These are phyloP conservation scores for Ensete ventricosum DNA, from an alignment of 176 grass and related monocot species.

Conservation along the genomic window DNA sequence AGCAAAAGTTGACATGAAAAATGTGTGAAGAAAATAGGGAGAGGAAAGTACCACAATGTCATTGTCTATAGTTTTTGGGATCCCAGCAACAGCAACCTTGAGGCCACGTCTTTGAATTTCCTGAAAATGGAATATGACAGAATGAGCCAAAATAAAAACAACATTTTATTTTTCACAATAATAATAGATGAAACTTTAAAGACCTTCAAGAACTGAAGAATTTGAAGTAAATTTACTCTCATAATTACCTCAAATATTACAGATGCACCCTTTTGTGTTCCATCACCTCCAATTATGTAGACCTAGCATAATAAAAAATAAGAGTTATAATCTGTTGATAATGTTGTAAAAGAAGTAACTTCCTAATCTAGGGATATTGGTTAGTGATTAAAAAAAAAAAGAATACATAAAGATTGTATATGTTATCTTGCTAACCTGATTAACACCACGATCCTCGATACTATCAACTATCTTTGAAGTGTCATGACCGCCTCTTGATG, in stretches of 20 bases:
- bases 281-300: constrained; percentile 89
- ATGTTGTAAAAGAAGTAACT: no score
- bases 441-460: constrained; percentile 81
- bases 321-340: no score
- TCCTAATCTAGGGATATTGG: not conserved
- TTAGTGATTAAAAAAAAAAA: not conserved
- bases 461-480: constrained; percentile 83
- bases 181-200: not conserved
- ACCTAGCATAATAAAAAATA: constrained; percentile 21
- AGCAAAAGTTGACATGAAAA: not conserved
- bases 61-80: constrained; percentile 97
- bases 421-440: constrained; percentile 39
- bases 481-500: constrained; percentile 85
- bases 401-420: not conserved
- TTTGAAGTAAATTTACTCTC: not conserved
- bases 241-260: constrained; percentile 77
- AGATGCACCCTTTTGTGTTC: constrained; percentile 84
- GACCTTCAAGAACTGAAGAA: no score
- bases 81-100: constrained; percentile 70
- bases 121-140: constrained; percentile 30
- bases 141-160: constrained; percentile 4
- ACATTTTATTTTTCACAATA: not conserved
- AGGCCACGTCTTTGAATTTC: constrained; percentile 73
- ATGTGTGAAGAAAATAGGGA: not conserved
- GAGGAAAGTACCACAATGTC: constrained; percentile 73